Evolutionary conservation across 495 filamentous ascomycete genomes (phyloP), one percentile per base, ranked within the genome.

Genomic region (Xylaria acuta): DNA sequence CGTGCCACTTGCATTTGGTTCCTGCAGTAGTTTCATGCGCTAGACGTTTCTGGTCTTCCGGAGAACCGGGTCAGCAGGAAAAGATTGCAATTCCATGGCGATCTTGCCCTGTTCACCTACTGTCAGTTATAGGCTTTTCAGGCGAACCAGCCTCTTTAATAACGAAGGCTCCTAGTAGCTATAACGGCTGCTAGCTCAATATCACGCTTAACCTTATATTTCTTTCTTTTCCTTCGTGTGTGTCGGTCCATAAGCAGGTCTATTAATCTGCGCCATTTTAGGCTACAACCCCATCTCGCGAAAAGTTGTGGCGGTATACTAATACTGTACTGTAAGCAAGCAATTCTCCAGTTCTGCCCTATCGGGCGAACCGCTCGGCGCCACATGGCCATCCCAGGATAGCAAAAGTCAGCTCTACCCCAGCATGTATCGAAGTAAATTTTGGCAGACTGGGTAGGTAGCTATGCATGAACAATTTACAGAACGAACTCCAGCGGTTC

Each of bases 11-110:
- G 54, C 54, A 36, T 60, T 22, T 34, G n/a, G 67, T 69, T 69
- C 67, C 67, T 69, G 67, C 67, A 69, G 53, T 69, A 69, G 67
- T 59, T 32, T 22, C 4, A 41, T 67, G 49, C 65, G 49, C 65
- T 49, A 67, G 65, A 67, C 30, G 20, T 36, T 41, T 67, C 65
- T 67, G 36, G 65, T 22, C 65, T 67, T 54, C 32, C 49, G 49
- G 65, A 67, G 22, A 56, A n/a, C 36, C 25, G 65, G 65, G 49
- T 36, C 47, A 56, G 34, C 32, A 40, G 5, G 22, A 67, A 20
- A 47, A 65, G 20, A 20, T 22, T 38, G 18, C 27, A 56, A 18
- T 56, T 49, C 53, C 27, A 56, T 32, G 53, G 14, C 27, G 32
- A 36, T 32, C 18, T 32, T 32, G 12, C 53, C 1, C 25, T 56